Base-by-base conservation (phyloP, 1,284 basidiomycete species). In the Puccinia coronata region DNA sequence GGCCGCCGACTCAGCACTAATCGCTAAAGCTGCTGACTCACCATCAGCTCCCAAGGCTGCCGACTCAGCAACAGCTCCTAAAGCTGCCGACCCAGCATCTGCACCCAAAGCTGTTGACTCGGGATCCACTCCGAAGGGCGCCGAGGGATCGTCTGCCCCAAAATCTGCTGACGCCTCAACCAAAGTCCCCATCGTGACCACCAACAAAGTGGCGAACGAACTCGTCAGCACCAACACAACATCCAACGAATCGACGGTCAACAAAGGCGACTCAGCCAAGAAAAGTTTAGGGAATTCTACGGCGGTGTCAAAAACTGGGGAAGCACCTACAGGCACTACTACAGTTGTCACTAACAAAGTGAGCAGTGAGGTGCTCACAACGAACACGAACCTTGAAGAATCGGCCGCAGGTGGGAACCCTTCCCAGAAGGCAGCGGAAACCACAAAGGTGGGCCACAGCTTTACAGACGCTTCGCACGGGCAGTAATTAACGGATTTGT, bases 341-440 rank as follows among this genome's bases (percentile, higher is more conserved):
- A 67, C 63, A 14, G 63, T 67, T 25, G 63, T 67, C 39, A 67
- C 63, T 28, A 67, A 16, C 41, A 67, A 67, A 67, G 63, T 67
- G 2, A 67, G 63, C 41, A 43, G 47, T 28, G 63, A 67, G 41
- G 63, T 67, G 0, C 63, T 67, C 41, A 67, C 63, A n/a, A 67
- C 63, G 0, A 67, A 67, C 23, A 43, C 41, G 23, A 41, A 39
- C 20, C 23, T 41, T 11, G 41, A 67, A 0, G 23, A 67, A 11
- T 67, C 41, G 39, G 41, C 12, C 36, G 39, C 39, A 1, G 23
- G 16, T 20, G 39, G 23, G 2, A 67, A n/a, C 41, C 23, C 41
- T 67, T 5, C 39, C 14, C 8, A 39, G 20, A 47, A 43, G 11
- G 63, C 36, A 25, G 23, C 39, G 16, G 63, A 67, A 47, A 12